Conservation (phyloP, 306 rosid species). For the Trifolium subterraneum region DNA sequence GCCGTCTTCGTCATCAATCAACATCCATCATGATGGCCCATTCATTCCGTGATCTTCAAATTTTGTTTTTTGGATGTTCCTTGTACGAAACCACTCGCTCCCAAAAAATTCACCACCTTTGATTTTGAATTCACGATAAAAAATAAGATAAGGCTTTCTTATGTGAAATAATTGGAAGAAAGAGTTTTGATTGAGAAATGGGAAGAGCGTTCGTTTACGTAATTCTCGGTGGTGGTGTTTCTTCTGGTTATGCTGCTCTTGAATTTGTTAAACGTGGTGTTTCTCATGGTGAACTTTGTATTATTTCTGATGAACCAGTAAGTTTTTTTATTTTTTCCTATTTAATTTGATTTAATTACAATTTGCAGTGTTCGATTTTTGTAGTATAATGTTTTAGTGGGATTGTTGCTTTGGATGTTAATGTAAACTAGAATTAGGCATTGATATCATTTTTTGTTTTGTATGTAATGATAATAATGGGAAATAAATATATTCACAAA, state of each 20-base stretch:
- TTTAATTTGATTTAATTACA: not conserved
- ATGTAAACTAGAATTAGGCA: too few species aligned
- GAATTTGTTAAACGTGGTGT: constrained; percentile 80
- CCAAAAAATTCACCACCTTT: constrained; percentile 43
- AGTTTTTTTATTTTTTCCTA: not conserved
- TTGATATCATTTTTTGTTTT: not conserved
- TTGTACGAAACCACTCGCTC: constrained; percentile 47
- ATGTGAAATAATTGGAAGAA: constrained; percentile 9
- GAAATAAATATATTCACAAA: not conserved
- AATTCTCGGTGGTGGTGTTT: constrained; percentile 97
- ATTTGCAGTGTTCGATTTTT: too few species aligned
- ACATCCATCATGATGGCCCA: constrained; percentile 4
- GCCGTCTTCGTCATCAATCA: constrained; percentile 29
- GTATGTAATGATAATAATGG: not conserved
- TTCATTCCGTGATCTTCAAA: constrained; percentile 39
- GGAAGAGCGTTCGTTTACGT: constrained; percentile 97
- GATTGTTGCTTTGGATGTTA: too few species aligned
- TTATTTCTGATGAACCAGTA: constrained; percentile 89
- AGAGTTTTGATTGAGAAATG: constrained; percentile 44
- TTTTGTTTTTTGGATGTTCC: constrained; percentile 40
- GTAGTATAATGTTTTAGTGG: too few species aligned
- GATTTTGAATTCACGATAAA: constrained; percentile 18
- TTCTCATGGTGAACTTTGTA: constrained; percentile 93
- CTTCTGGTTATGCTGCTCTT: constrained; percentile 99
- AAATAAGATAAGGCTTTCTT: not conserved